phyloP scores from a whole-genome alignment of 2,329 filamentous ascomycete genomes.

The Cladosporium sp. region DNA sequence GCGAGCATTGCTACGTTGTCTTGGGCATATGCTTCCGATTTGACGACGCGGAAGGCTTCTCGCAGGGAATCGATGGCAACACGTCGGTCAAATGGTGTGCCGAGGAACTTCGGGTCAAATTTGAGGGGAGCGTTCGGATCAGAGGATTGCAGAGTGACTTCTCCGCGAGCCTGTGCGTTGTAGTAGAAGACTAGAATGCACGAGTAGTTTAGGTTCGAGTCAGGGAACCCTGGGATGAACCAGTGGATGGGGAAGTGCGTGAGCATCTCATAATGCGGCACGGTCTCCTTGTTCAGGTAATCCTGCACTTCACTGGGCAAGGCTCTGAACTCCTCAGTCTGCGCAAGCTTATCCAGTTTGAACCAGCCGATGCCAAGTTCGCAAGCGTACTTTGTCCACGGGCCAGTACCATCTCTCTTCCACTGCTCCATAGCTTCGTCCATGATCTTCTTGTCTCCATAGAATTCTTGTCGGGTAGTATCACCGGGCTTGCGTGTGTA shows the following conservation, averaged over 20 bases:
- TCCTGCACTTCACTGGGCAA: constrained; percentile 43
- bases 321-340: constrained; percentile 47
- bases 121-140: constrained; percentile 48
- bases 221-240: constrained; percentile 6
- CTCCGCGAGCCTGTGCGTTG: constrained; percentile 51
- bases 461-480: not conserved
- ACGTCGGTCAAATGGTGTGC: constrained; percentile 52
- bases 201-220: constrained; percentile 5
- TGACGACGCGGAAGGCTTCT: constrained; percentile 5
- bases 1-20: not conserved
- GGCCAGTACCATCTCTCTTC: constrained; percentile 1
- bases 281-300: constrained; percentile 45
- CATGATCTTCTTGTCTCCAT: constrained; percentile 6
- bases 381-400: constrained; percentile 3
- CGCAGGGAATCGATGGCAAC: constrained; percentile 47
- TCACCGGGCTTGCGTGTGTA: constrained; percentile 6
- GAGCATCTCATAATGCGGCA: constrained; percentile 56
- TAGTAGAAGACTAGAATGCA: constrained; percentile 7
- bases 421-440: constrained; percentile 8
- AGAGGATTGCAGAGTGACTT: constrained; percentile 50
- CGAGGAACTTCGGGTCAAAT: constrained; percentile 52
- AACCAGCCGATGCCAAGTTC: constrained; percentile 34
- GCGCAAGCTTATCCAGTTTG: constrained; percentile 29
- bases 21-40: constrained; percentile 3
- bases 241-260: constrained; percentile 37